Evolutionary conservation across 495 filamentous ascomycete species (phyloP).

Genomic region (Chaetomidium leptoderma): DNA sequence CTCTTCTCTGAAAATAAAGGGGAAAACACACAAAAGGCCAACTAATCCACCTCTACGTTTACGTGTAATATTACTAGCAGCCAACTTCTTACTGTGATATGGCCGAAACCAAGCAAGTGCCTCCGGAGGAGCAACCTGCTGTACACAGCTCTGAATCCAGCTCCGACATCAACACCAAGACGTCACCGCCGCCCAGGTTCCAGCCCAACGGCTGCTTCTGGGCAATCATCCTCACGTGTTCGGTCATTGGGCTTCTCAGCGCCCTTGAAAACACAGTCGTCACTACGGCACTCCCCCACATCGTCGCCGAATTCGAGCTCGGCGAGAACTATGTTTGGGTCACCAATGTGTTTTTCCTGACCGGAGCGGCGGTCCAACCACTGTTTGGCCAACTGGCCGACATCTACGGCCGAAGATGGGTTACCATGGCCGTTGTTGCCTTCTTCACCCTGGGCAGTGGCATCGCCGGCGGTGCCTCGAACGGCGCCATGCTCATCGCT

Average conservation of each 20-base stretch:
- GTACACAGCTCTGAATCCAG: too few relatives aligned
- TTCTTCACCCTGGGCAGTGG: conserved; percentile 44
- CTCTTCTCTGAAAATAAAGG: too few relatives aligned
- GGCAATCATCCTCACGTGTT: conserved; percentile 20
- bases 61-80: too few relatives aligned
- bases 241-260: conserved; percentile 20
- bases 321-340: conserved; percentile 43
- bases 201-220: conserved; percentile 18
- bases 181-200: neutral
- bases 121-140: too few relatives aligned
- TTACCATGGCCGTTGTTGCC: too few relatives aligned
- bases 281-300: conserved; percentile 39
- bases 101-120: too few relatives aligned
- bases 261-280: conserved; percentile 43
- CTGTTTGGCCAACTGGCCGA: conserved; percentile 19
- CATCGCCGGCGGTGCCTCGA: conserved; percentile 35
- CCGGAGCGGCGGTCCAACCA: neutral
- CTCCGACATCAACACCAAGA: too few relatives aligned
- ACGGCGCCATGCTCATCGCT: conserved; percentile 58
- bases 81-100: too few relatives aligned
- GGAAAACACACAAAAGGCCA: too few relatives aligned
- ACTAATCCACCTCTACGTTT: too few relatives aligned
- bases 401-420: too few relatives aligned
- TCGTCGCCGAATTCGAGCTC: conserved; percentile 32
- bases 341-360: conserved; percentile 36